Evolutionary conservation across 805 yeast genomes (phyloP).

Genomic region (Isabelozyma pseudorhagii): DNA sequence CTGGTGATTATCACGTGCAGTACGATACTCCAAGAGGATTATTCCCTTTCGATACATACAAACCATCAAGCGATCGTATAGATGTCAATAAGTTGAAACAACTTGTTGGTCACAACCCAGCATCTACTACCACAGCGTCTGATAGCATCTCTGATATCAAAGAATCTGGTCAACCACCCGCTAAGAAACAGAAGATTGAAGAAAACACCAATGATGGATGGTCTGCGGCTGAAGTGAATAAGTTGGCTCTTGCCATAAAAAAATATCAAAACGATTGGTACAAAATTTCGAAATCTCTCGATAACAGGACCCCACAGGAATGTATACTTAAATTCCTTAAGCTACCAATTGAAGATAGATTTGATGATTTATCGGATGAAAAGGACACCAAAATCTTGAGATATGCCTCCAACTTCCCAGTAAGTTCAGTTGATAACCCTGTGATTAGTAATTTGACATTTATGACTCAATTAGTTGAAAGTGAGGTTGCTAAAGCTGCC

Average conservation of each 20-base stretch:
- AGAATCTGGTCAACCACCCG: constrained; percentile 10
- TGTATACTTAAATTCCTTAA: constrained; percentile 77
- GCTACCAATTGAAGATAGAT: constrained; percentile 78
- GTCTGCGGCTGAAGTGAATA: constrained; percentile 62
- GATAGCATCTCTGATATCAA: constrained; percentile 2
- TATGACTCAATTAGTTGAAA: constrained; percentile 79
- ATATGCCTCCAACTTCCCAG: constrained; percentile 81
- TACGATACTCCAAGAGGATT: constrained; percentile 90
- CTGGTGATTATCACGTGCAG: constrained; percentile 73
- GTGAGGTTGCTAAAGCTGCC: constrained; percentile 81
- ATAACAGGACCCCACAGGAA: constrained; percentile 69
- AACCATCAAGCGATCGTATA: constrained; percentile 53
- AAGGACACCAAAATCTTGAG: constrained; percentile 68
- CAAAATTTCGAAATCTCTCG: constrained; percentile 62
- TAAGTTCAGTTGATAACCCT: constrained; percentile 85
- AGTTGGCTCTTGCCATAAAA: constrained; percentile 60
- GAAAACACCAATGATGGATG: constrained; percentile 41
- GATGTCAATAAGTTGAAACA: constrained; percentile 36
- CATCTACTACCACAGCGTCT: not conserved
- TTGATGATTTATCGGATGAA: constrained; percentile 41
- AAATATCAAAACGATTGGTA: constrained; percentile 76
- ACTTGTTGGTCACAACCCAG: constrained; percentile 14
- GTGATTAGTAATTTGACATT: constrained; percentile 90
- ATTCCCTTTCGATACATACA: constrained; percentile 85
- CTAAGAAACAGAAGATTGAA: constrained; percentile 19